These are phyloP conservation scores for Scenedesmus sp. DNA, from an alignment of 163 green algal species.

Conservation along the genomic window DNA sequence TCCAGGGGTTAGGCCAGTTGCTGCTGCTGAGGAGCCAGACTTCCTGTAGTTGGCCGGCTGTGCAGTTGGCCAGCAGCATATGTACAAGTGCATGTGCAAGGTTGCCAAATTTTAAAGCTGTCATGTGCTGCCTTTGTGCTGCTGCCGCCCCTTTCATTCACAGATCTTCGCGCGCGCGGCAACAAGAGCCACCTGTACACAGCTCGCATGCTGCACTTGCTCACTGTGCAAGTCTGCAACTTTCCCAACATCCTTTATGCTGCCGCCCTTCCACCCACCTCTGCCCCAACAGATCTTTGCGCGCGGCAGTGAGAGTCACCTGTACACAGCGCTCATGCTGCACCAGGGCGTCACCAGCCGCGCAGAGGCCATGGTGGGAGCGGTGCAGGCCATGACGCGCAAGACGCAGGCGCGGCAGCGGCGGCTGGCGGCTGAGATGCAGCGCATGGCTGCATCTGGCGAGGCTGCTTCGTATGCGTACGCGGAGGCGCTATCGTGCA, in stretches of 20 bases:
- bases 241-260: neutral
- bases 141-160: neutral
- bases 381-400: neutral
- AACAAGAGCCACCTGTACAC: no score
- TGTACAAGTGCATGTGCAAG: no score
- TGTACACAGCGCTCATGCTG: conserved; percentile 25
- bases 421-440: conserved; percentile 32
- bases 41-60: no score
- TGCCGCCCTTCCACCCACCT: neutral
- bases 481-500: conserved; percentile 32
- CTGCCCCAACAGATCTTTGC: conserved; percentile 33
- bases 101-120: no score
- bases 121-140: neutral
- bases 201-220: neutral
- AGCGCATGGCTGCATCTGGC: neutral
- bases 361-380: neutral
- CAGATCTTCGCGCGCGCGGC: neutral
- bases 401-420: conserved; percentile 40
- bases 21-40: no score
- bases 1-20: no score
- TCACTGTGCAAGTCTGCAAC: neutral
- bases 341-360: conserved; percentile 10
- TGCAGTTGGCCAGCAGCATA: no score
- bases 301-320: conserved; percentile 35
- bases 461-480: neutral